Percentiles rank a stretch among this genome's conserved stretches.
phyloP scores from a whole-genome alignment of 345 rosid species.

The Ricinus communis region DNA sequence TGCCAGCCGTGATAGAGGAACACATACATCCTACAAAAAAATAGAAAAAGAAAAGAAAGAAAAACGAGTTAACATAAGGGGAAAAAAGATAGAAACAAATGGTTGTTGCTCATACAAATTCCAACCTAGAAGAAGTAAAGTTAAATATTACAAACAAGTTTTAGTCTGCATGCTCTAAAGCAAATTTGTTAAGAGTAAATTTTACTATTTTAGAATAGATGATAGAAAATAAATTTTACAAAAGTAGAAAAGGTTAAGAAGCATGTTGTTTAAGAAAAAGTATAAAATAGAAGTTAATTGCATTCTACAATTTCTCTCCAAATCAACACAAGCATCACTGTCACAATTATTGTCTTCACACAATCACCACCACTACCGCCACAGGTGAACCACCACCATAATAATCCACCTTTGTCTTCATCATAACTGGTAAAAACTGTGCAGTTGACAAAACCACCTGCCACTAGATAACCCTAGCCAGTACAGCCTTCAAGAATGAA shows the following conservation, averaged over 20 bases:
- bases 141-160: not conserved
- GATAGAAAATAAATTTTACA: not conserved
- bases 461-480: not conserved
- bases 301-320: not conserved
- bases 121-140: not conserved
- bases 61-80: not conserved
- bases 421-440: not conserved
- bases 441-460: not conserved
- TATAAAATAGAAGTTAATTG: not conserved
- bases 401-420: not conserved
- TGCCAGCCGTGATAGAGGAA: conserved; percentile 77
- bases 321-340: not conserved
- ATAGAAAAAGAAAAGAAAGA: not conserved
- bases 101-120: not conserved
- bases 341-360: too few relatives aligned
- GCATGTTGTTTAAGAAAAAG: not conserved
- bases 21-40: conserved; percentile 77
- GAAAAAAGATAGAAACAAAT: not conserved
- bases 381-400: not conserved
- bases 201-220: not conserved
- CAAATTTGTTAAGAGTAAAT: too few relatives aligned
- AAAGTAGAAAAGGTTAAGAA: too few relatives aligned
- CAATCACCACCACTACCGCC: not conserved
- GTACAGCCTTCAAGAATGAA: not conserved
- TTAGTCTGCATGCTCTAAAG: not conserved